Conservation (phyloP, 306 rosid species). For the Echinosophora koreensis region DNA sequence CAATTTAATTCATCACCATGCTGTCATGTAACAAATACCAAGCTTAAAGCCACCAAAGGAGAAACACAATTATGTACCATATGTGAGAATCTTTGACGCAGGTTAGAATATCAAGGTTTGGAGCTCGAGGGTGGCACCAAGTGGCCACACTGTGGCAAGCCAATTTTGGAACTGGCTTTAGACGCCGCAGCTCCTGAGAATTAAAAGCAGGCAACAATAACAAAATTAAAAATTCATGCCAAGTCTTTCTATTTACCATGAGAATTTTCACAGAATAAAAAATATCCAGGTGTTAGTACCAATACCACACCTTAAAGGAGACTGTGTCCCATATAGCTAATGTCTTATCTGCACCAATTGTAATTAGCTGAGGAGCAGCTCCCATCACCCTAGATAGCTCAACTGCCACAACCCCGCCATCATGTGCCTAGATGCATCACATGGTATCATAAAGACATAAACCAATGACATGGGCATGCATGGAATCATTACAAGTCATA, state of each 20-base stretch:
- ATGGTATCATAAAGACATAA: conserved; percentile 37
- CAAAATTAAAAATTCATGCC: conserved; percentile 31
- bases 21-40: conserved; percentile 10
- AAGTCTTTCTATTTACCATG: conserved; percentile 40
- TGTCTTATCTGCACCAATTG: conserved; percentile 98
- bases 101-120: conserved; percentile 96
- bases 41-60: conserved; percentile 42
- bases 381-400: conserved; percentile 98
- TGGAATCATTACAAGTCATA: conserved; percentile 21
- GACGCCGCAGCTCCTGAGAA: conserved; percentile 90
- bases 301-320: conserved; percentile 78
- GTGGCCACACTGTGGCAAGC: conserved; percentile 99
- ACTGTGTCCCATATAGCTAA: conserved; percentile 98
- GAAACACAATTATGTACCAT: conserved; percentile 60
- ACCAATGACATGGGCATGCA: conserved; percentile 39
- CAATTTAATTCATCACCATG: conserved; percentile 27
- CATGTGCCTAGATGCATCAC: conserved; percentile 79
- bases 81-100: conserved; percentile 98
- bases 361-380: conserved; percentile 96
- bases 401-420: conserved; percentile 98
- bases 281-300: conserved; percentile 21
- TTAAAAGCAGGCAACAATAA: conserved; percentile 33
- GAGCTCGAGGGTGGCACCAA: conserved; percentile 99
- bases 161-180: conserved; percentile 93
- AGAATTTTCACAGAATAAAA: conserved; percentile 33